A percentile compares a stretch with the other conserved stretches of the same genome.
These are phyloP conservation scores for Xylaria arbuscula DNA, from an alignment of 2,329 filamentous ascomycete species.

Conservation along the genomic window DNA sequence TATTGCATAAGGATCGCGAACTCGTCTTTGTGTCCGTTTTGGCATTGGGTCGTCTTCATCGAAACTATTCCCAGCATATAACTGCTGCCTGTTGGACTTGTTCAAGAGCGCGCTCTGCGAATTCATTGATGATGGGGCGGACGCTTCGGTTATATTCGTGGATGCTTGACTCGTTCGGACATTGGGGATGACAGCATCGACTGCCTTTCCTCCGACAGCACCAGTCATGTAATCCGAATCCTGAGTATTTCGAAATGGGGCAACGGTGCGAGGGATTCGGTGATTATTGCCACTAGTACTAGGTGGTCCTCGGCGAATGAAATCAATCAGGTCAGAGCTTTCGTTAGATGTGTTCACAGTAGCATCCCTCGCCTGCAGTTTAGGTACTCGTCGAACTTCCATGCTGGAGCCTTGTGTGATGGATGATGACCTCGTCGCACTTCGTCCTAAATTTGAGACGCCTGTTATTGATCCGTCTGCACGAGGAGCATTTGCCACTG, in stretches of 20 bases:
- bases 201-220: conserved; percentile 65
- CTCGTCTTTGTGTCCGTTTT: conserved; percentile 78
- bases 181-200: conserved; percentile 68
- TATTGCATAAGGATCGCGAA: conserved; percentile 93
- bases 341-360: conserved; percentile 70
- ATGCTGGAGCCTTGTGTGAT: conserved; percentile 51
- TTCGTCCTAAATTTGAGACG: conserved; percentile 46
- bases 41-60: conserved; percentile 69
- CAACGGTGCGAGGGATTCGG: conserved; percentile 83
- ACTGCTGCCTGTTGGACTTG: conserved; percentile 55
- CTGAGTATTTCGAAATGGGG: conserved; percentile 85
- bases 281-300: conserved; percentile 67
- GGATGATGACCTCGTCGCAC: conserved; percentile 48
- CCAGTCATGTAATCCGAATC: conserved; percentile 80
- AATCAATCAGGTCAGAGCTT: conserved; percentile 92
- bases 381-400: conserved; percentile 57
- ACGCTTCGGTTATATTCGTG: conserved; percentile 67
- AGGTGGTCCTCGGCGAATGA: conserved; percentile 88
- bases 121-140: conserved; percentile 73
- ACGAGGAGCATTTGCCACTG: conserved; percentile 52
- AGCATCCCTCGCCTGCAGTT: conserved; percentile 78
- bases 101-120: conserved; percentile 78
- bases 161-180: conserved; percentile 68
- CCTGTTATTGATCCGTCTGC: conserved; percentile 45
- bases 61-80: conserved; percentile 53